Percentiles rank a stretch among this genome's conserved stretches.
phyloP scores from a whole-genome alignment of 345 rosid species.

The Syzygium aqueum region DNA sequence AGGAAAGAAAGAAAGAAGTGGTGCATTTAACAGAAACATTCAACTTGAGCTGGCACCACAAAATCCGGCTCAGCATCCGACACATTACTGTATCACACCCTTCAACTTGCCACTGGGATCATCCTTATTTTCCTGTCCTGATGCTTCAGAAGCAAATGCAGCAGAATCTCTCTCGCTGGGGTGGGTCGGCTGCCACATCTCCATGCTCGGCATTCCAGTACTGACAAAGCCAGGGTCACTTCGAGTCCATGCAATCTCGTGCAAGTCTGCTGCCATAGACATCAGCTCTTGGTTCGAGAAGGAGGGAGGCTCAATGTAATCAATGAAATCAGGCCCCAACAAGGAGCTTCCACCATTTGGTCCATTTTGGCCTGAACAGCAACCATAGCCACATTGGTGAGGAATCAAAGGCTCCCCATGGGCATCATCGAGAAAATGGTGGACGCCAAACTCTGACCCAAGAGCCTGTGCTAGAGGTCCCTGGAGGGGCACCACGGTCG shows the following conservation, averaged over 20 bases:
- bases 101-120: neutral
- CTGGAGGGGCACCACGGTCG: slow-evolving; percentile 26
- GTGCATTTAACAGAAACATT: neutral
- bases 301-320: slow-evolving; percentile 52
- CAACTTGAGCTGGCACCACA: neutral
- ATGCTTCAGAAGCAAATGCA: neutral
- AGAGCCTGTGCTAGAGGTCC: slow-evolving; percentile 51
- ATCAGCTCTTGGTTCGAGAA: slow-evolving; percentile 60
- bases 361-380: slow-evolving; percentile 32
- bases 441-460: slow-evolving; percentile 30
- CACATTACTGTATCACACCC: neutral
- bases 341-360: slow-evolving; percentile 23
- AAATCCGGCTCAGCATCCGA: neutral
- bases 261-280: slow-evolving; percentile 74
- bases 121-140: neutral
- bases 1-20: neutral
- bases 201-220: neutral
- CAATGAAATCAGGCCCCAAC: slow-evolving; percentile 80
- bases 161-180: slow-evolving; percentile 15
- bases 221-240: slow-evolving; percentile 54
- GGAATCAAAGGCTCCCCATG: slow-evolving; percentile 45
- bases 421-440: slow-evolving; percentile 48
- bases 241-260: slow-evolving; percentile 79
- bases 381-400: slow-evolving; percentile 62
- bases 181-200: neutral